Evolutionary conservation across 2,329 filamentous ascomycete genomes (phyloP), one percentile per base, ranked within the genome.

Genomic region (Fusarium duplospermum): DNA sequence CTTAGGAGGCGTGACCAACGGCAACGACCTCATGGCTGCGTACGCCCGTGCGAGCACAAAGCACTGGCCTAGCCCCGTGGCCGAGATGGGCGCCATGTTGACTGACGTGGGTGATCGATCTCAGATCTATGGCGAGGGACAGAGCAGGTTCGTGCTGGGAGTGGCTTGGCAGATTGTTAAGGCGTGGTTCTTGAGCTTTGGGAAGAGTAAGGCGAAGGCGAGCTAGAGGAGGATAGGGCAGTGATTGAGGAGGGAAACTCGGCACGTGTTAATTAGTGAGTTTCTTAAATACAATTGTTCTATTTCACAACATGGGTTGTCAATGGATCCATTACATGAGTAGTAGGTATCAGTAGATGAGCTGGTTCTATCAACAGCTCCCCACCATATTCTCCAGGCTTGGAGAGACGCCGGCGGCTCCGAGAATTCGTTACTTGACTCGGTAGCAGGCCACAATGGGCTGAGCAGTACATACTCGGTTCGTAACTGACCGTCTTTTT

Each of bases 11-110:
- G 80, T 89, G 62, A 89, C 88, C 14, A 89, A 89, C 69, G 87
- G 87, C 35, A 89, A 89, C 72, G 88, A 90, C 66, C 82, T 90
- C 62, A 84, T 89, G 52, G 85, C 86, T 20, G 87, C 87, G 3
- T 90, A 89, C 75, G 84, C 84, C 10, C 83, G 86, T 38, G 79
- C 83, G 7, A 82, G 81, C 50, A 81, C n/a, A n/a, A 62, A 82
- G 63, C 83, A 83, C 64, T 87, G 88, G 75, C 82, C 86, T 1
- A 73, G 69, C 6, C 77, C 84, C 0, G 70, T 88, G 18, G 86
- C 82, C 11, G 87, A 89, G 76, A 74, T 87, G 52, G 83, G 77
- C 4, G 80, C 85, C 24, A 77, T 79, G 67, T 74, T 88, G 79
- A 83, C 84, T 1, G 87, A 89, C 22, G 85, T 87, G 10, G 88